Base-by-base conservation (phyloP, 768 basidiomycete species). In the Suillus spraguei region DNA sequence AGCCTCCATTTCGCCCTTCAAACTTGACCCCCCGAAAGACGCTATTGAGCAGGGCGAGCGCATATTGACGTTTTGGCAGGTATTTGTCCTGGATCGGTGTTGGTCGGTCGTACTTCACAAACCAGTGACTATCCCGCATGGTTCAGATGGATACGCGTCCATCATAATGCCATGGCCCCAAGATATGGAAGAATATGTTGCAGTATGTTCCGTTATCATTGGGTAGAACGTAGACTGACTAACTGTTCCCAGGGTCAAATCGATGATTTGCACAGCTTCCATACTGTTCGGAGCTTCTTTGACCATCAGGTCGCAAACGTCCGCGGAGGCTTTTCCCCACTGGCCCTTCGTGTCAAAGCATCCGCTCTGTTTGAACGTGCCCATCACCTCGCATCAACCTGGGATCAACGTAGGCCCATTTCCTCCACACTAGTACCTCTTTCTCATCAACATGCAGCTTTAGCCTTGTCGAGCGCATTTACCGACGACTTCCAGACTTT, bases 121-220 rank as follows among this genome's bases (percentile, higher is more conserved):
- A 65, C 89, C 90, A 5, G 78, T 81, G 11, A 79, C 86, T 47
- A 85, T 93, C 47, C 84, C 86, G 17, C 90, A 93, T 66, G 84
- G 85, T 56, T 78, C 81, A 41, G 82, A 85, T 61, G 78, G 82
- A 13, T 82, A 79, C 67, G 79, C 84, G 50, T 80, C 87, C 22
- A 87, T 92, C 66, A 83, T 81, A 65, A 87, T 87, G 69, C 90
- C 91, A 14, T 94, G 91, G 90, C 90, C 92, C 22, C 86, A 90
- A 72, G 79, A 82, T 58, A 82, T 90, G 72, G 81, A 86, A 64
- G 88, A 90, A 65, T 93, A 93, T 67, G 86, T 88, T 76, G 79
- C 82, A 58, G 92, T 89, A 73, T 72, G 84, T 75, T 50, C 65
- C 55, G 32, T 52, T 9, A 32, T 64, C 47, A 60, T 44, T 53